These are phyloP conservation scores for Mycena galopus DNA, from an alignment of 768 basidiomycete genomes.

Conservation along the genomic window DNA sequence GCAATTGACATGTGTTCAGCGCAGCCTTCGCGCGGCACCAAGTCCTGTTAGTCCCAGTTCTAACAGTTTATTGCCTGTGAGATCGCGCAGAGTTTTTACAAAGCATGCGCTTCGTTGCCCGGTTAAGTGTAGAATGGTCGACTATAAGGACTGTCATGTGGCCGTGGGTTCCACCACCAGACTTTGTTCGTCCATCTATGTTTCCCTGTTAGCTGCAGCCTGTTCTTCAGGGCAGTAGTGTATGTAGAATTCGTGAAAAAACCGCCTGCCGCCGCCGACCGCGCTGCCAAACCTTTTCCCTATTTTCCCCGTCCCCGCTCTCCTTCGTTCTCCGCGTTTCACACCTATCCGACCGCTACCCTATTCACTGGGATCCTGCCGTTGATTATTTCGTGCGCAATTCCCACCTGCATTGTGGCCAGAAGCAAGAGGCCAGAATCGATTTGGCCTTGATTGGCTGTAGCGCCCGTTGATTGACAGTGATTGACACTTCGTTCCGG, in stretches of 20 bases:
- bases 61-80: not conserved
- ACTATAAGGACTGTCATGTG: not conserved
- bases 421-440: not conserved
- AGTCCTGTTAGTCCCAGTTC: no score
- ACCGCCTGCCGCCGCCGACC: no score
- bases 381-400: not conserved
- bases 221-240: not conserved
- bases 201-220: not conserved
- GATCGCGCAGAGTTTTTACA: not conserved
- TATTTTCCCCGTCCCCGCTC: not conserved
- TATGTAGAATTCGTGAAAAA: not conserved
- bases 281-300: not conserved
- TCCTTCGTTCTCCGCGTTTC: not conserved
- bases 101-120: not conserved
- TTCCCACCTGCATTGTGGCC: not conserved
- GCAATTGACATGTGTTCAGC: no score
- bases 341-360: not conserved
- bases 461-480: not conserved
- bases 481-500: not conserved
- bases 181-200: not conserved
- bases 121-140: no score
- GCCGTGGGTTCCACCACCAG: not conserved
- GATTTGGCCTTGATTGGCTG: not conserved
- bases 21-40: no score
- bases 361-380: not conserved